Evolutionary conservation across 2,329 filamentous ascomycete species (phyloP).

Genomic region (Alternaria brassicae): DNA sequence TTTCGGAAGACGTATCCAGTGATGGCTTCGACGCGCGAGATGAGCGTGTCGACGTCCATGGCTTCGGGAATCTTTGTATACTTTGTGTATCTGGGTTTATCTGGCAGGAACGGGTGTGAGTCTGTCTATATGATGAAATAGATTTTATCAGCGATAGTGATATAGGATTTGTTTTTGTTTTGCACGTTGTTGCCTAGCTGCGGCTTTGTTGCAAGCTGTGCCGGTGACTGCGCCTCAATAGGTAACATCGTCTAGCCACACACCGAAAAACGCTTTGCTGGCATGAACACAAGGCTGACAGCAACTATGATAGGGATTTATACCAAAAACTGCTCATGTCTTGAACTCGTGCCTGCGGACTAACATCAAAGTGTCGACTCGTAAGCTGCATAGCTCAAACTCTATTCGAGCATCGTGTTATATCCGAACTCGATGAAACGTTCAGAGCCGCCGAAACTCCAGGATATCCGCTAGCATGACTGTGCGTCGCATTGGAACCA

Average conservation of each 20-base stretch:
- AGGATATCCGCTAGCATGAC: no score
- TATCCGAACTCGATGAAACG: no score
- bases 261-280: not conserved
- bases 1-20: not conserved
- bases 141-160: not conserved
- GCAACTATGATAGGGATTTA: not conserved
- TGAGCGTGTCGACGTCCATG: not conserved
- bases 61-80: not conserved
- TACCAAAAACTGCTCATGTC: not conserved
- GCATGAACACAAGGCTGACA: not conserved
- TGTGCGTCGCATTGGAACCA: no score
- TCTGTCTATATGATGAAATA: no score
- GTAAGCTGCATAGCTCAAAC: no score
- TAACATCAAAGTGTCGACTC: not conserved
- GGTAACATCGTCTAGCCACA: not conserved
- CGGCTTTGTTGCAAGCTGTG: not conserved
- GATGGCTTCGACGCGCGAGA: not conserved
- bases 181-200: not conserved
- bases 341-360: not conserved
- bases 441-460: no score
- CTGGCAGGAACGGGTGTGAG: not conserved
- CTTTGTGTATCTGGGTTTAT: not conserved
- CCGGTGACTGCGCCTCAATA: not conserved
- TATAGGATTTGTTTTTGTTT: not conserved
- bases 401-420: no score